Evolutionary conservation across 2,329 filamentous ascomycete species (phyloP), one percentile per base, ranked within the genome.

Genomic region (Sporothrix luriei): DNA sequence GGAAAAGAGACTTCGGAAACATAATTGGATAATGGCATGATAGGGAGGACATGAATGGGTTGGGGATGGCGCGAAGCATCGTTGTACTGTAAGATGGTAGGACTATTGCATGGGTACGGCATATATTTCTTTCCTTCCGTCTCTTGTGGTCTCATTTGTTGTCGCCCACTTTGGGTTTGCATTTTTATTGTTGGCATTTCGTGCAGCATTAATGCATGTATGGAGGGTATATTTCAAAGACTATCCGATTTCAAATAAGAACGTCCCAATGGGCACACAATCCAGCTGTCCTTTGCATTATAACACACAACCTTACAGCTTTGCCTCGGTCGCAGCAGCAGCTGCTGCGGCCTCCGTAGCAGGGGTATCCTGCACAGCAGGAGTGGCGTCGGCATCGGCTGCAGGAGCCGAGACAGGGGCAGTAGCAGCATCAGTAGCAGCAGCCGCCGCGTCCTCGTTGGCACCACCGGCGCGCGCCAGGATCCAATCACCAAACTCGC

Each of bases 401-500:
- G 43, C 54, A 49, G 46, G 24, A n/a, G n/a, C n/a, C 2, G 19
- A n/a, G 7, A 14, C 59, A 26, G 40, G n/a, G 14, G 59, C 21
- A 7, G 13, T 7, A 66, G 48, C 19, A 33, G 29, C 16, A 14
- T 26, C 14, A 66, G 48, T 10, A 33, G 29, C 16, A 14, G 48
- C 61, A 33, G 14, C 13, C 33, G 24, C 24, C 2, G 13, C 46
- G 4, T 40, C 64, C 21, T 33, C 19, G 24, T 52, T 66, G 38
- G 66, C 64, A 33, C 38, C 73, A 66, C 73, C 74, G 54, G 72
- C 46, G 69, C 83, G 79, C 74, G 82, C 82, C 71, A 91, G 76
- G 69, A 93, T 87, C 90, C 90, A 93, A 70, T 86, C 83, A 3
- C 81, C 84, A 5, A 92, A 82, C 76, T 92, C 88, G 68, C 83